phyloP scores from a whole-genome alignment of 768 basidiomycete genomes.

The Gelatoporia subvermispora region DNA sequence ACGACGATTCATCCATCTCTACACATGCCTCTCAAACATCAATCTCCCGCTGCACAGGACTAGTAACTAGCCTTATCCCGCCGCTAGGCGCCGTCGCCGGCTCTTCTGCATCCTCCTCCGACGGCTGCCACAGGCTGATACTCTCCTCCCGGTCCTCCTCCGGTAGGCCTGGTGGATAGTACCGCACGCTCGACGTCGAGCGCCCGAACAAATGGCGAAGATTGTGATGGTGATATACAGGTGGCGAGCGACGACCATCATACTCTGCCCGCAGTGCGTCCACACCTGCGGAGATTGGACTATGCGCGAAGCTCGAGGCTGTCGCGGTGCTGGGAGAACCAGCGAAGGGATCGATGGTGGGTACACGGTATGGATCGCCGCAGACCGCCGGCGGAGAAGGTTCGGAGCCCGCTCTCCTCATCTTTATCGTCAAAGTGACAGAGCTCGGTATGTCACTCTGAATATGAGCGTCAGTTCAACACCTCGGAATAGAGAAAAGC shows the following conservation, averaged over 20 bases:
- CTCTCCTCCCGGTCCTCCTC: slow-evolving; percentile 26
- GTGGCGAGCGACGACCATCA: slow-evolving; percentile 9
- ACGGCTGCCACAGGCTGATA: slow-evolving; percentile 18
- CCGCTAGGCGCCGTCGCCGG: slow-evolving; percentile 8
- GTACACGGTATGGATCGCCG: slow-evolving; percentile 3
- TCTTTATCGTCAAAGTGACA: slow-evolving; percentile 1
- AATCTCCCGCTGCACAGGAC: slow-evolving; percentile 4
- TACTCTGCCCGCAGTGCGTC: slow-evolving; percentile 3
- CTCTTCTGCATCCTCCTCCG: slow-evolving; percentile 12
- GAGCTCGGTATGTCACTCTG: background rate
- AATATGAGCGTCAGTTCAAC: slow-evolving; percentile 13
- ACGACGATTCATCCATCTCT: too few relatives aligned
- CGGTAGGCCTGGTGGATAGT: slow-evolving; percentile 20
- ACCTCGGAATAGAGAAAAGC: background rate
- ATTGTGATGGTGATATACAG: slow-evolving; percentile 3
- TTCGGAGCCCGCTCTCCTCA: slow-evolving; percentile 1
- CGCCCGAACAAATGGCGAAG: slow-evolving; percentile 4
- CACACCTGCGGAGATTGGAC: slow-evolving; percentile 2
- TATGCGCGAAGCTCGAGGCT: slow-evolving; percentile 8
- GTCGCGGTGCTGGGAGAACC: slow-evolving; percentile 10
- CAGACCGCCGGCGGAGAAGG: slow-evolving; percentile 4
- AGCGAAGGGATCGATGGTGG: slow-evolving; percentile 2
- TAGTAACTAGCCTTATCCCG: slow-evolving; percentile 20
- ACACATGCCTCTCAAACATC: background rate
- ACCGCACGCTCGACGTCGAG: slow-evolving; percentile 9